A percentile compares a stretch with the other conserved stretches of the same genome.
Conservation (phyloP, 345 rosid genomes). For the Lenwebbia sp. region DNA sequence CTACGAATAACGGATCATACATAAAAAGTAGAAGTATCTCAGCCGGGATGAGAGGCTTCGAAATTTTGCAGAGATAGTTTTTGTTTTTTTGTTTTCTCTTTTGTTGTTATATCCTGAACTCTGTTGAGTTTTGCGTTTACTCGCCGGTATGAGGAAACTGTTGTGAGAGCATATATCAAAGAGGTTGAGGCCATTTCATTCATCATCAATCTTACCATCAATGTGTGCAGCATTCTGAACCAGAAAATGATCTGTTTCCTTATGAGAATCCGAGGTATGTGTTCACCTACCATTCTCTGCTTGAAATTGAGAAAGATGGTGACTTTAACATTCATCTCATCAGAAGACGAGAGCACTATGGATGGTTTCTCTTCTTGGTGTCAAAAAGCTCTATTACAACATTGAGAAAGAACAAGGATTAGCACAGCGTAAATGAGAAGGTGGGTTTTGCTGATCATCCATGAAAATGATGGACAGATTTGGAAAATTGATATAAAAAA, state of each 20-base stretch:
- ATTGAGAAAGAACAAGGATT: not conserved
- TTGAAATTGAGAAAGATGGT: not conserved
- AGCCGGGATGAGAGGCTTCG: slow-evolving; percentile 8
- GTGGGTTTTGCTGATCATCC: not conserved
- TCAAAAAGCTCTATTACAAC: not conserved
- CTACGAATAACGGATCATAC: slow-evolving; percentile 8
- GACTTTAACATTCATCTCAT: not conserved
- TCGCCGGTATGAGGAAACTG: slow-evolving; percentile 7
- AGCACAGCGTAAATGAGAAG: not conserved
- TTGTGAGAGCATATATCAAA: not conserved
- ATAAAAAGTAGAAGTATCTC: slow-evolving; percentile 22
- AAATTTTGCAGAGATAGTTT: slow-evolving; percentile 47
- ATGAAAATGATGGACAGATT: not conserved
- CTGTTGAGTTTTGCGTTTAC: slow-evolving; percentile 22
- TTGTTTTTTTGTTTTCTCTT: not conserved
- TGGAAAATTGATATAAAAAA: not conserved
- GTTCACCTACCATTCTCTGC: not conserved
- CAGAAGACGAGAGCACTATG: not conserved
- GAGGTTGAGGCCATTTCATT: not conserved
- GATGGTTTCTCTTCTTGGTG: not conserved
- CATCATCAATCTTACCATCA: not conserved
- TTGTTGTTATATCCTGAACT: slow-evolving; percentile 2
- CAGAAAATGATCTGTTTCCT: not conserved
- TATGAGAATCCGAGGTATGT: not conserved
- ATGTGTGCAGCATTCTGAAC: not conserved